Percentiles rank a stretch among this genome's conserved stretches.
phyloP scores from a whole-genome alignment of 306 rosid species.

The Astragalus glycyphyllos region DNA sequence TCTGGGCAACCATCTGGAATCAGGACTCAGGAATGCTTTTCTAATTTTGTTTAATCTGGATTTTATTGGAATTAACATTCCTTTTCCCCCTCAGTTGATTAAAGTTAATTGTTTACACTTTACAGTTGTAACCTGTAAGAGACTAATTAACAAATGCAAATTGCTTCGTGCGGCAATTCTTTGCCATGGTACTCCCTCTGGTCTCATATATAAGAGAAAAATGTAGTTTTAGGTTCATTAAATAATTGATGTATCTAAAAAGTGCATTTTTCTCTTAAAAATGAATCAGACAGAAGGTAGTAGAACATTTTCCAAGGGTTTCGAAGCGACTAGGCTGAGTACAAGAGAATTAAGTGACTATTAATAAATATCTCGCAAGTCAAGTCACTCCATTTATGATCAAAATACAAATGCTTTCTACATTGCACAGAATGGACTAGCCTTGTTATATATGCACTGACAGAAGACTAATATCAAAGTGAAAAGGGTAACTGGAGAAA shows the following conservation, averaged over 20 bases:
- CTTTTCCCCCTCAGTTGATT: neutral
- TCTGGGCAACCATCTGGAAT: constrained; percentile 7
- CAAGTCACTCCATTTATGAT: constrained; percentile 33
- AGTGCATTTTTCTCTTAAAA: no score
- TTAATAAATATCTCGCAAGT: neutral
- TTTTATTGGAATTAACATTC: constrained; percentile 12
- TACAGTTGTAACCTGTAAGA: constrained; percentile 13
- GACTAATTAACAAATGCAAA: constrained; percentile 23
- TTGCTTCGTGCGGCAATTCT: constrained; percentile 17
- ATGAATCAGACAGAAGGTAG: no score
- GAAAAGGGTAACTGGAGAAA: constrained; percentile 1
- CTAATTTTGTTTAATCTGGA: neutral
- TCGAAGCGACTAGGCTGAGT: neutral
- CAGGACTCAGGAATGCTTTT: constrained; percentile 40
- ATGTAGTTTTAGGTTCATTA: no score
- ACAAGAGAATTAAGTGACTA: neutral
- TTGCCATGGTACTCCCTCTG: no score
- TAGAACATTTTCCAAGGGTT: no score
- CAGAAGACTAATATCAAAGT: neutral
- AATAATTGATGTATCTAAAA: no score
- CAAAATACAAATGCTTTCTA: constrained; percentile 31
- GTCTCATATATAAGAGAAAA: no score
- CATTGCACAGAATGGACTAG: constrained; percentile 18
- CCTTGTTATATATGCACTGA: constrained; percentile 27
- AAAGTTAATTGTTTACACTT: constrained; percentile 15